These are phyloP conservation scores for Saccharum spontaneum DNA, from an alignment of 176 grass and related monocot genomes.

Conservation along the genomic window DNA sequence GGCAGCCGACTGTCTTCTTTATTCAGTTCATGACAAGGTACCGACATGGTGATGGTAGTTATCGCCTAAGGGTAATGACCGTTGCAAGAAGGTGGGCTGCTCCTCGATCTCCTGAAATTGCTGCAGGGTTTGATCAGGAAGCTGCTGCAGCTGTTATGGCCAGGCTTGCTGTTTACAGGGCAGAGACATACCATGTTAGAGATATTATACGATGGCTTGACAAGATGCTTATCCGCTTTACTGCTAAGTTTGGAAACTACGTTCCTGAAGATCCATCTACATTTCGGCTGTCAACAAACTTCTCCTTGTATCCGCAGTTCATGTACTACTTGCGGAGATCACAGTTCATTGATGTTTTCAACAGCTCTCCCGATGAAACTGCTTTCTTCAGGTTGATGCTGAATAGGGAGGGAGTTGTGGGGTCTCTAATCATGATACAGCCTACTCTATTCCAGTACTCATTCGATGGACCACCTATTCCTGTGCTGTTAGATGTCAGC, in stretches of 20 bases:
- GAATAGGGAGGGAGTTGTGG: too few relatives aligned
- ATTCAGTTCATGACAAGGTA: slow-evolving; percentile 98
- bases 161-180: slow-evolving; percentile 80
- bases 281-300: too few relatives aligned
- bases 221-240: slow-evolving; percentile 99
- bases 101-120: slow-evolving; percentile 74
- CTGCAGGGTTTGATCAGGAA: slow-evolving; percentile 92
- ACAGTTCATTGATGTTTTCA: too few relatives aligned
- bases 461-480: too few relatives aligned
- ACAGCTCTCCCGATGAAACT: too few relatives aligned
- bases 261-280: slow-evolving; percentile 88
- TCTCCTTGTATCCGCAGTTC: too few relatives aligned
- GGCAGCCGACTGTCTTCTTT: slow-evolving; percentile 93
- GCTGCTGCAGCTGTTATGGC: slow-evolving; percentile 91
- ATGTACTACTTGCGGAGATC: too few relatives aligned
- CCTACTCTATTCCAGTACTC: too few relatives aligned
- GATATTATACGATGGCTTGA: slow-evolving; percentile 98
- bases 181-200: slow-evolving; percentile 78
- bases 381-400: too few relatives aligned
- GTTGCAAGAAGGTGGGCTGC: slow-evolving; percentile 92
- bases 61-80: slow-evolving; percentile 79
- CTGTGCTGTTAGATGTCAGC: too few relatives aligned
- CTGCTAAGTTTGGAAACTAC: slow-evolving; percentile 97
- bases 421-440: too few relatives aligned
- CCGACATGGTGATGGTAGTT: slow-evolving; percentile 71